Percentiles rank a stretch among this genome's conserved stretches.
These are phyloP conservation scores for Plasmodium coatneyi DNA, from an alignment of 169 alveolate species.

Conservation along the genomic window DNA sequence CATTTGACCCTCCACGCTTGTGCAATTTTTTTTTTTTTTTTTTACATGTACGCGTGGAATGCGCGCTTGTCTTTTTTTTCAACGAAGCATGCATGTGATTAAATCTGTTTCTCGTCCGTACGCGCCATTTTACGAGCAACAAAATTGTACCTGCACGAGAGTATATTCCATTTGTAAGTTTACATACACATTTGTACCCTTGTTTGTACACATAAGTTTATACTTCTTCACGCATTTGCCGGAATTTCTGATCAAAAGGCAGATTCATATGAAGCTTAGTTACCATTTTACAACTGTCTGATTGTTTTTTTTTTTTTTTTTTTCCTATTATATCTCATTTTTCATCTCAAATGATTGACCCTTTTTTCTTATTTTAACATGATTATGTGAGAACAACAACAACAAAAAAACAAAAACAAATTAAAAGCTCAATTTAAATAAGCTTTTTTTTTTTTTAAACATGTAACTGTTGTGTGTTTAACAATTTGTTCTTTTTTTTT, in stretches of 20 bases:
- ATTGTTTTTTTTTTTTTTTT: not conserved
- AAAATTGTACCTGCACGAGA: not conserved
- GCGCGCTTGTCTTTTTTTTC: not conserved
- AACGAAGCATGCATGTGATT: not conserved
- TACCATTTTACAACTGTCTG: constrained; percentile 3
- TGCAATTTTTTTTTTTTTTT: not conserved
- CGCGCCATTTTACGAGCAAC: not conserved
- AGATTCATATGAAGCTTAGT: not conserved
- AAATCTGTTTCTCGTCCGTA: not conserved
- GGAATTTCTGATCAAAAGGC: not conserved
- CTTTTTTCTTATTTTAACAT: not conserved
- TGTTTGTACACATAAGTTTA: not conserved
- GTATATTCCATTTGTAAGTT: not conserved
- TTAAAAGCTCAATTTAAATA: not conserved
- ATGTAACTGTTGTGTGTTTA: constrained; percentile 1
- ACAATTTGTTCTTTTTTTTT: not conserved
- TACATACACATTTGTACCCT: not conserved
- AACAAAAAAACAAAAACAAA: not conserved
- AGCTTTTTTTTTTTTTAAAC: not conserved
- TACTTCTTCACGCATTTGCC: not conserved
- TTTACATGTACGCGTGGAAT: not conserved
- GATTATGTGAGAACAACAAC: not conserved
- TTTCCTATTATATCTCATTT: not conserved
- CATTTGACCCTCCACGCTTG: not conserved
- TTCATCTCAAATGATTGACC: not conserved